phyloP scores from a whole-genome alignment of 1,284 basidiomycete genomes.

The Quambalaria eucalypti region DNA sequence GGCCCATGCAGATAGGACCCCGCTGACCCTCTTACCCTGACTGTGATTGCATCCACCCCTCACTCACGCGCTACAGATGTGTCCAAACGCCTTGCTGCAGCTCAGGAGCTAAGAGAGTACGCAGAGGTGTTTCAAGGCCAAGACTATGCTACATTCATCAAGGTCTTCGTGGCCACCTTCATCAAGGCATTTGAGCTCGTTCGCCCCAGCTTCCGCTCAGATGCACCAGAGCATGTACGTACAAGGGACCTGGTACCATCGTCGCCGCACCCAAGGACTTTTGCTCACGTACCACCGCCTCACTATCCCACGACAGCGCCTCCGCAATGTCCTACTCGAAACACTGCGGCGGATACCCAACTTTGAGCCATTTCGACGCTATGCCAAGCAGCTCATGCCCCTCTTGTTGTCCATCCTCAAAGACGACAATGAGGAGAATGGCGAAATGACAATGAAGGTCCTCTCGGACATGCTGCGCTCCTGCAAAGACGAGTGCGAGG shows the following conservation, averaged over 20 bases:
- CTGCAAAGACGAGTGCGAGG: slow-evolving; percentile 57
- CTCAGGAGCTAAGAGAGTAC: slow-evolving; percentile 38
- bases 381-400: slow-evolving; percentile 62
- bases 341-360: slow-evolving; percentile 72
- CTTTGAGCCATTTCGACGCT: slow-evolving; percentile 66
- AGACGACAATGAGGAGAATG: slow-evolving; percentile 94
- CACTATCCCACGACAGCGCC: slow-evolving; percentile 48
- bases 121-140: slow-evolving; percentile 44
- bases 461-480: slow-evolving; percentile 63
- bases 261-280: slow-evolving; percentile 1
- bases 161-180: slow-evolving; percentile 62
- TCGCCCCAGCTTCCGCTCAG: slow-evolving; percentile 67
- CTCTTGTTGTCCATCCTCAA: slow-evolving; percentile 71
- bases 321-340: slow-evolving; percentile 53
- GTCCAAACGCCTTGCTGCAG: slow-evolving; percentile 23
- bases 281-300: neutral
- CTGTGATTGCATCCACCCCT: too few species aligned
- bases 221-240: slow-evolving; percentile 62
- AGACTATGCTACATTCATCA: slow-evolving; percentile 62
- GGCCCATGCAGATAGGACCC: too few species aligned
- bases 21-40: too few species aligned
- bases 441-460: slow-evolving; percentile 79
- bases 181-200: slow-evolving; percentile 69
- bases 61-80: slow-evolving; percentile 19
- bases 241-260: neutral